Conservation (phyloP, 1,284 basidiomycete species). For the Cerioporus squamosus region DNA sequence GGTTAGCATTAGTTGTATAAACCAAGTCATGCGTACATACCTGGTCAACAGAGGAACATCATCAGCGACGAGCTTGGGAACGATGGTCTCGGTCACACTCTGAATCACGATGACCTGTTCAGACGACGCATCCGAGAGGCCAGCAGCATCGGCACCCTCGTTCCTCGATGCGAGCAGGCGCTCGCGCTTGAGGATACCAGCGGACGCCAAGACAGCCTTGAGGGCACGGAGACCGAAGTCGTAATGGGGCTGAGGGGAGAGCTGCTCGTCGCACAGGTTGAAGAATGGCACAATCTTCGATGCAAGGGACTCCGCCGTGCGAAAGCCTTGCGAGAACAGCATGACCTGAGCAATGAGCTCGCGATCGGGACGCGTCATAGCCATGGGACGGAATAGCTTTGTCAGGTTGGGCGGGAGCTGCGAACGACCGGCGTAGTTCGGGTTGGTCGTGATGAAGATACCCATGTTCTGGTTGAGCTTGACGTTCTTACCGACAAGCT, state of each 20-base stretch:
- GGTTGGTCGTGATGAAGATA: conserved; percentile 98
- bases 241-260: conserved; percentile 98
- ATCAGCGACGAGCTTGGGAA: conserved; percentile 97
- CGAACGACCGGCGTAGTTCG: conserved; percentile 97
- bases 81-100: conserved; percentile 99
- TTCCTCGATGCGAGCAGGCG: conserved; percentile 61
- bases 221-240: conserved; percentile 98
- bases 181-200: conserved; percentile 97
- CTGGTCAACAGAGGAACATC: conserved; percentile 94
- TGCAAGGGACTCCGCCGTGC: conserved; percentile 93
- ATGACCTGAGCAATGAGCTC: conserved; percentile 99
- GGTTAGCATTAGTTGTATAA: background rate
- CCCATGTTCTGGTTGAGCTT: conserved; percentile 96
- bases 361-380: conserved; percentile 98
- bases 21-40: conserved; percentile 44
- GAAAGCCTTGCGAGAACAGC: conserved; percentile 99
- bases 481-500: conserved; percentile 94
- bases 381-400: conserved; percentile 95
- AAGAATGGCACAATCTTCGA: conserved; percentile 99
- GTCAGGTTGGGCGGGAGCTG: conserved; percentile 97
- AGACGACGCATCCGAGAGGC: conserved; percentile 71
- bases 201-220: conserved; percentile 95
- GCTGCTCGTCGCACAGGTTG: conserved; percentile 96
- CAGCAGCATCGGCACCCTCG: conserved; percentile 50
- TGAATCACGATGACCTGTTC: conserved; percentile 99